These are phyloP conservation scores for Claviceps pazoutovae DNA, from an alignment of 2,329 filamentous ascomycete species.

Conservation along the genomic window DNA sequence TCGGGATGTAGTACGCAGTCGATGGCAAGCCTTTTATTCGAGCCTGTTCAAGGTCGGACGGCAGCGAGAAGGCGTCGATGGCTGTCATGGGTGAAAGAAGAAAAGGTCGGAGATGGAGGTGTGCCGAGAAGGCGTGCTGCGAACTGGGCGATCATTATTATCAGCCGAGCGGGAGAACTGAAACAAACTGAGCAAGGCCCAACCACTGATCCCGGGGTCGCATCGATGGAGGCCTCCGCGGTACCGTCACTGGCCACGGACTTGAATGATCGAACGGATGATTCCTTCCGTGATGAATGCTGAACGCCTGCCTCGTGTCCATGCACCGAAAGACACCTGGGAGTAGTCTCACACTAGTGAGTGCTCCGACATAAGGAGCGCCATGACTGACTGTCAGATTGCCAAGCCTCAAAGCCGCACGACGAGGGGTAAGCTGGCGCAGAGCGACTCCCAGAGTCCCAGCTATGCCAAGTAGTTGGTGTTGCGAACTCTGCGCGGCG, in stretches of 20 bases:
- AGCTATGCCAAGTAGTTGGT: neutral
- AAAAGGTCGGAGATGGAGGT: neutral
- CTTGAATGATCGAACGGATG: no score
- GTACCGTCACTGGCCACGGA: no score
- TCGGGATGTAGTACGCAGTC: slow-evolving; percentile 68
- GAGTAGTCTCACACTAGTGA: neutral
- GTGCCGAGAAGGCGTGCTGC: neutral
- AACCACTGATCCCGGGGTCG: neutral
- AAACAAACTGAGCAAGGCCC: neutral
- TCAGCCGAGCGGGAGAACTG: neutral
- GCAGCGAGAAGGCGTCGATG: slow-evolving; percentile 19
- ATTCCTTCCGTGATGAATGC: no score
- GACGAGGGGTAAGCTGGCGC: neutral
- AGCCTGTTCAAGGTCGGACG: slow-evolving; percentile 34
- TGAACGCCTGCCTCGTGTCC: no score
- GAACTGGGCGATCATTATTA: neutral
- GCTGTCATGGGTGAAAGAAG: slow-evolving; percentile 1
- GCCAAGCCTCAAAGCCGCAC: neutral
- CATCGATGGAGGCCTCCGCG: neutral
- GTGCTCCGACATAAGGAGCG: neutral
- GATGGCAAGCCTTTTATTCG: slow-evolving; percentile 43
- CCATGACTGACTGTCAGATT: neutral
- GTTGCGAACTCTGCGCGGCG: no score
- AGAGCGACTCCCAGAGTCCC: neutral
- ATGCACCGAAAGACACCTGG: neutral